phyloP scores from a whole-genome alignment of 345 rosid species.

The Salix arbutifolia region DNA sequence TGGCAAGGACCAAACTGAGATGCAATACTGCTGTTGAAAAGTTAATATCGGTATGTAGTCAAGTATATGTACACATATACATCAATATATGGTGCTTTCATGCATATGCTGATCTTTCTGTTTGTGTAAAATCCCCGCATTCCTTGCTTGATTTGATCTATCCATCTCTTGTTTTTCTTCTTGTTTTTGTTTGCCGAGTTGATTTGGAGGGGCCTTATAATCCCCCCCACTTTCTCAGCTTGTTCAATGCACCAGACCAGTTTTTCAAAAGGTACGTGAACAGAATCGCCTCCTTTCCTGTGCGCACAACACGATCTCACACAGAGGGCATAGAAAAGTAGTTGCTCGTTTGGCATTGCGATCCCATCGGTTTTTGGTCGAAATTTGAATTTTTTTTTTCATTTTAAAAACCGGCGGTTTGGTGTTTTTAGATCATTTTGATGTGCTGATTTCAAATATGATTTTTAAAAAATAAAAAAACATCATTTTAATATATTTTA shows the following conservation, averaged over 20 bases:
- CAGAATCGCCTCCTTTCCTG: background rate
- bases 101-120: background rate
- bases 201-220: background rate
- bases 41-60: slow-evolving; percentile 9
- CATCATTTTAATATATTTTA: no score
- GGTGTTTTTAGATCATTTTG: no score
- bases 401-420: no score
- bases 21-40: slow-evolving; percentile 8
- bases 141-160: background rate
- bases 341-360: no score
- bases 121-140: background rate
- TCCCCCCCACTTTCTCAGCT: background rate
- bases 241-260: background rate
- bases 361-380: no score
- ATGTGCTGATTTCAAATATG: no score
- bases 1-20: slow-evolving; percentile 3
- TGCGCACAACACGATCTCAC: background rate
- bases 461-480: no score
- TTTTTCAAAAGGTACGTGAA: background rate
- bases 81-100: slow-evolving; percentile 2
- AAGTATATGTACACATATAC: background rate
- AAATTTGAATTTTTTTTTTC: no score
- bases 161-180: background rate
- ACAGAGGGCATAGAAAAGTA: background rate
- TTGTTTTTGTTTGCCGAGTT: background rate